Base-by-base conservation (phyloP, 163 green algal species). In the Chlorella variabilis region DNA sequence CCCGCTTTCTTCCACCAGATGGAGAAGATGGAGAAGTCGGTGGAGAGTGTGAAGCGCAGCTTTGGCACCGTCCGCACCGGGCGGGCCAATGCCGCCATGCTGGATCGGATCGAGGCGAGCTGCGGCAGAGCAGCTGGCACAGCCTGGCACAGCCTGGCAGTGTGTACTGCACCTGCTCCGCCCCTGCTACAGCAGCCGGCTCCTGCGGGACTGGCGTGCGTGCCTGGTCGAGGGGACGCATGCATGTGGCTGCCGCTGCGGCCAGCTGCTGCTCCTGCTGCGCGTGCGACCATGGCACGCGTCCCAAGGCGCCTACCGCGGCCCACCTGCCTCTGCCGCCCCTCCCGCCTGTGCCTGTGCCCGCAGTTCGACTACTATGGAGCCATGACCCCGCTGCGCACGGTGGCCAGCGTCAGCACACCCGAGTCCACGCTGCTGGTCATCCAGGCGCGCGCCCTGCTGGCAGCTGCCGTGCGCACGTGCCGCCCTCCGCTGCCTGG, bases 281-380 rank as follows among this genome's bases (percentile, higher is more conserved):
- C n/a, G n/a, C n/a, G n/a, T n/a, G n/a, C n/a, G n/a, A n/a, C n/a
- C n/a, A n/a, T n/a, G n/a, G n/a, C n/a, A n/a, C n/a, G n/a, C n/a
- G n/a, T n/a, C n/a, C n/a, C n/a, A n/a, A n/a, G n/a, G n/a, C n/a
- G n/a, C n/a, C n/a, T n/a, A n/a, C n/a, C n/a, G n/a, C n/a, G n/a
- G n/a, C n/a, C n/a, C 39, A 25, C 41, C 67, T 39, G 41, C 41
- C 42, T 61, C 17, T 29, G 8, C 13, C 45, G 45, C 45, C 45
- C 15, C 11, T 15, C 45, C 11, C 15, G 45, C 15, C 45, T 54
- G 45, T 15, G 54, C 54, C 54, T 63, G 9, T 15, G 13, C 13
- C 17, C 41, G 21, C 90, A 97, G 91, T 96, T 99, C 38, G 95
- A 99, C 38, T 98, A 98, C 83, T 99, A 97, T 71, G 97, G 95